Conservation (phyloP, 1,139 yeast species). For the Pichia sp. region DNA sequence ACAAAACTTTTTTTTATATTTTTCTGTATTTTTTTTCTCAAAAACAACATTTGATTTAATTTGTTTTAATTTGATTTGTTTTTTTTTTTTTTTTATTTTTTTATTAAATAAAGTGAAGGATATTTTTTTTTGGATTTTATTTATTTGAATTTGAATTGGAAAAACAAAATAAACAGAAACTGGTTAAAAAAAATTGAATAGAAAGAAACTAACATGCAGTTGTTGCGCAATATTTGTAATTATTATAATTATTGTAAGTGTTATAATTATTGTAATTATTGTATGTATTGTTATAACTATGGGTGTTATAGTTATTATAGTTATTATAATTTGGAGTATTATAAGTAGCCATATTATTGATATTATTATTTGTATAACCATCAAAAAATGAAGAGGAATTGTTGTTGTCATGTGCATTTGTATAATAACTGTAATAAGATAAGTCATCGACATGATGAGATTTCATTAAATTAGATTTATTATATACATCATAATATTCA, state of each 20-base stretch:
- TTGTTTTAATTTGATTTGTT: background rate
- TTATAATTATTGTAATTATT: background rate
- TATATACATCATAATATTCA: background rate
- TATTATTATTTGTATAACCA: background rate
- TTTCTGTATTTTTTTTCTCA: background rate
- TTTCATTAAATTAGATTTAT: background rate
- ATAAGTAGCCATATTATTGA: no score
- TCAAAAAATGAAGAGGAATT: background rate
- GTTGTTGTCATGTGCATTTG: background rate
- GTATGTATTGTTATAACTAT: no score
- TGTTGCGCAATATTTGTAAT: conserved; percentile 15
- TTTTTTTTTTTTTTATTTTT: background rate
- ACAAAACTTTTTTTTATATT: background rate
- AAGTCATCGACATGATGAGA: background rate
- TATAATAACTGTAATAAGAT: background rate
- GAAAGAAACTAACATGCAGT: conserved; percentile 16
- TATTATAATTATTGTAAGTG: background rate
- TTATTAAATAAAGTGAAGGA: no score
- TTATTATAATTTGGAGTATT: background rate
- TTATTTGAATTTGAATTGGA: no score
- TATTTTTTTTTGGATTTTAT: background rate
- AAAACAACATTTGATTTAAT: background rate
- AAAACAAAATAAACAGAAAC: no score
- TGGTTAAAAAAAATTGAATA: background rate
- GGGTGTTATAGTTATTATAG: no score